Percentiles rank a stretch among this genome's conserved stretches.
phyloP scores from a whole-genome alignment of 805 yeast genomes.

The Metschnikowia borealis region DNA sequence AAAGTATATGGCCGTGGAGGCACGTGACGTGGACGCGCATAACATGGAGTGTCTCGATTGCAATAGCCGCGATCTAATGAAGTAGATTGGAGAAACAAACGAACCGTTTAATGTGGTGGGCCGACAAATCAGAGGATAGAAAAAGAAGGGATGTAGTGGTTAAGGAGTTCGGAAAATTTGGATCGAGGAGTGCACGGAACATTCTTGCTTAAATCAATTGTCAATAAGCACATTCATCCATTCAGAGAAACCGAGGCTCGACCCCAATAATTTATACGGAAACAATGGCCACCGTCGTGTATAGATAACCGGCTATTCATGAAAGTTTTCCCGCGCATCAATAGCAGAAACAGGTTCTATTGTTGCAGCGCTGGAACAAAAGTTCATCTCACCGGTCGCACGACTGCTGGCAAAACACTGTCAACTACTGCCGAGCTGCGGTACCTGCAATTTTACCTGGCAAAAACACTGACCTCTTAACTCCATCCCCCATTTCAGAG shows the following conservation, averaged over 20 bases:
- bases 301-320: neutral
- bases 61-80: neutral
- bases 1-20: neutral
- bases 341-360: neutral
- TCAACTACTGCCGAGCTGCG: neutral
- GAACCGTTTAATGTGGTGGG: neutral
- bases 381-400: neutral
- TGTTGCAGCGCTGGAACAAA: neutral
- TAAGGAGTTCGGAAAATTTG: neutral
- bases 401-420: neutral
- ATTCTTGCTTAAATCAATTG: neutral
- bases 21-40: conserved; percentile 4
- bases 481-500: too few relatives aligned
- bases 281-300: neutral
- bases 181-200: neutral
- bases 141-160: neutral
- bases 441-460: neutral
- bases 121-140: too few relatives aligned
- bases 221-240: neutral
- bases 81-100: neutral
- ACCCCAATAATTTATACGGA: neutral
- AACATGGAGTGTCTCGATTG: neutral
- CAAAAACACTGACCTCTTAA: neutral
- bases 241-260: neutral
- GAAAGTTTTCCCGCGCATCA: neutral